Base-by-base conservation (phyloP, 192 early-diverging fungal genomes). In the Coemansia sp. region DNA sequence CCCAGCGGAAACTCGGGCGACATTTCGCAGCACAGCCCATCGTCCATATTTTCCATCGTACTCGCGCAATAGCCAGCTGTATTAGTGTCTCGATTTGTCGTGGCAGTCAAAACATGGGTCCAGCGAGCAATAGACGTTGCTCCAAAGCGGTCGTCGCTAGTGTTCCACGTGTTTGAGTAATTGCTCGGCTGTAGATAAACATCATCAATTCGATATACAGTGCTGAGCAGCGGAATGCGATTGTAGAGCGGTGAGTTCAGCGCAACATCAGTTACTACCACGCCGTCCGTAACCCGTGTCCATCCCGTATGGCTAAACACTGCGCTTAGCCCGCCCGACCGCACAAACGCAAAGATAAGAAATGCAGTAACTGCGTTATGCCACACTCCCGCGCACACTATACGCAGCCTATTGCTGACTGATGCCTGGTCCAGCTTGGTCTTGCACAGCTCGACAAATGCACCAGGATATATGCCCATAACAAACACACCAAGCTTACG, bases 11-110 rank as follows among this genome's bases (percentile, higher is more conserved):
- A 69, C 58, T 17, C 53, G 0, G 56, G 37, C 24, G 75, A 66
- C 66, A 78, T 78, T 45, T 78, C 75, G 63, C 75, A 78, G 66
- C 75, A 78, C 47, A 78, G 58, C 11, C 75, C 75, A 24, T 78
- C 75, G 38, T 78, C 75, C 10, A 62, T 43, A 10, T 78, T 72
- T 11, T 65, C 70, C 11, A 17, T 45, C 25, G 11, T 8, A 5
- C 5, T 14, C 4, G 41, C 75, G 23, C 75, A 78, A 52, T 62
- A 78, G 45, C 75, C 75, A 3, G 41, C 39, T 0, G 2, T 35
- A 5, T 19, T 27, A 5, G 70, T 66, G 23, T 78, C 70, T 1
- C 65, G 38, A 37, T 66, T 78, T 17, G 25, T 10, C 1, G 70
- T 71, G 8, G 59, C 50, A 11, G 65, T 72, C 63, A 78, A 56